Conservation (phyloP, 345 rosid species). For the Tarenaya hassleriana region DNA sequence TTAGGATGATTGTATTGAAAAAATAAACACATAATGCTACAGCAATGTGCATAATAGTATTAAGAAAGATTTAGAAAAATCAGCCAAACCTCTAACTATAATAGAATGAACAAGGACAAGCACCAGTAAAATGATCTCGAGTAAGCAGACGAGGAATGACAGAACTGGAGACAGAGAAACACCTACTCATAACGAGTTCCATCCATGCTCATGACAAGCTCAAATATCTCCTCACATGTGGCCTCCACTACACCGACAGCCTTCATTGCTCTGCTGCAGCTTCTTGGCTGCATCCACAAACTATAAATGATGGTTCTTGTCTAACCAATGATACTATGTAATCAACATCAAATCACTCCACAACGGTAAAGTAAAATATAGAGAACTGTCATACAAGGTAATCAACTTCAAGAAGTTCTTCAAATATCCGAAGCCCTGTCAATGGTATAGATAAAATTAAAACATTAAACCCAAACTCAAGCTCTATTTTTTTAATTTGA, state of each 20-base stretch:
- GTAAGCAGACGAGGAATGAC: background rate
- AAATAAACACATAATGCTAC: conserved; percentile 4
- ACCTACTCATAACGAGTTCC: conserved; percentile 97
- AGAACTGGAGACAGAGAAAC: conserved; percentile 21
- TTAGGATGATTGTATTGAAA: conserved; percentile 7
- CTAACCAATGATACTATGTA: conserved; percentile 18
- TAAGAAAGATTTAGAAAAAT: background rate
- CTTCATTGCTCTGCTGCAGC: conserved; percentile 99
- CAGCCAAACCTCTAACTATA: conserved; percentile 1
- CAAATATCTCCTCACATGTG: conserved; percentile 94
- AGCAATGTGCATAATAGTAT: conserved; percentile 4
- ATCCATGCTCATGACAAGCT: conserved; percentile 99
- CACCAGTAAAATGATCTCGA: conserved; percentile 8
- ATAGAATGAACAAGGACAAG: conserved; percentile 8
- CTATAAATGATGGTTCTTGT: conserved; percentile 23
- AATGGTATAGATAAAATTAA: conserved; percentile 15
- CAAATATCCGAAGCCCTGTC: conserved; percentile 98
- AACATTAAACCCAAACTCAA: conserved; percentile 1
- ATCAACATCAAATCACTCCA: conserved; percentile 14
- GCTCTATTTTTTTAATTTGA: conserved; percentile 2
- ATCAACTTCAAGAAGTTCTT: conserved; percentile 99
- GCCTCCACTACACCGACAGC: conserved; percentile 99
- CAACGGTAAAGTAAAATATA: conserved; percentile 1
- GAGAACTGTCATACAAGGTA: conserved; percentile 68
- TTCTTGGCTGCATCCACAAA: conserved; percentile 75